These are phyloP conservation scores for Colletotrichum sp. DNA, from an alignment of 2,329 filamentous ascomycete genomes.

Conservation along the genomic window DNA sequence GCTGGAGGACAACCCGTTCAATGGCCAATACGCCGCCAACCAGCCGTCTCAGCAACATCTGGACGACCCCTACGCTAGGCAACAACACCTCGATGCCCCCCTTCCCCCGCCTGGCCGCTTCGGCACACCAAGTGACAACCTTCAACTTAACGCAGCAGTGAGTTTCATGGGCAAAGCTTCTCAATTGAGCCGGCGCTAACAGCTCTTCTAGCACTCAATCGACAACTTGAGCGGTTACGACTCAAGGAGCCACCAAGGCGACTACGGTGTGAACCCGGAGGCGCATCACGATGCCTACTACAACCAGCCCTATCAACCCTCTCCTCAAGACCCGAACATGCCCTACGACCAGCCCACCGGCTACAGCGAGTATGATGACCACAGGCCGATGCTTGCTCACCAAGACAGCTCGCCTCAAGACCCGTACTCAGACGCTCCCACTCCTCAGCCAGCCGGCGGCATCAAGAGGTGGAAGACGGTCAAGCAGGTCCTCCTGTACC, in stretches of 20 bases:
- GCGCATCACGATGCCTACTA: constrained; percentile 89
- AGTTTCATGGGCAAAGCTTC: constrained; percentile 39
- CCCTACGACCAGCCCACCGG: constrained; percentile 46
- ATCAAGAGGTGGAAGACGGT: constrained; percentile 97
- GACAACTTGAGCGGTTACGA: constrained; percentile 48
- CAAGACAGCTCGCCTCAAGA: constrained; percentile 56
- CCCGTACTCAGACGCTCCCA: constrained; percentile 50
- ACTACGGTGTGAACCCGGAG: constrained; percentile 82
- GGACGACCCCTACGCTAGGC: constrained; percentile 71
- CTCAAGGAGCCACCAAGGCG: constrained; percentile 57
- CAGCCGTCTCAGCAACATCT: constrained; percentile 56
- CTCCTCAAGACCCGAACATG: constrained; percentile 62
- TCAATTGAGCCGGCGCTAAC: background rate
- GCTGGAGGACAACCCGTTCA: constrained; percentile 79
- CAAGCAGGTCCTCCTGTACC: constrained; percentile 96
- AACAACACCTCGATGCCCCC: constrained; percentile 23
- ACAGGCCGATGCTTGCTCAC: constrained; percentile 76
- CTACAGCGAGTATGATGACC: constrained; percentile 66
- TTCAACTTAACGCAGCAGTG: constrained; percentile 86
- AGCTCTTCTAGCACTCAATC: constrained; percentile 51
- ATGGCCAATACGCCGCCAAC: constrained; percentile 17
- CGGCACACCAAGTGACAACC: constrained; percentile 71
- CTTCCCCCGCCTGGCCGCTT: constrained; percentile 38
- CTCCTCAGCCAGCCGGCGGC: constrained; percentile 53
- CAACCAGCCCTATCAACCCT: constrained; percentile 80